Evolutionary conservation across 1,139 yeast species (phyloP).

Genomic region (Candida glucosophila): DNA sequence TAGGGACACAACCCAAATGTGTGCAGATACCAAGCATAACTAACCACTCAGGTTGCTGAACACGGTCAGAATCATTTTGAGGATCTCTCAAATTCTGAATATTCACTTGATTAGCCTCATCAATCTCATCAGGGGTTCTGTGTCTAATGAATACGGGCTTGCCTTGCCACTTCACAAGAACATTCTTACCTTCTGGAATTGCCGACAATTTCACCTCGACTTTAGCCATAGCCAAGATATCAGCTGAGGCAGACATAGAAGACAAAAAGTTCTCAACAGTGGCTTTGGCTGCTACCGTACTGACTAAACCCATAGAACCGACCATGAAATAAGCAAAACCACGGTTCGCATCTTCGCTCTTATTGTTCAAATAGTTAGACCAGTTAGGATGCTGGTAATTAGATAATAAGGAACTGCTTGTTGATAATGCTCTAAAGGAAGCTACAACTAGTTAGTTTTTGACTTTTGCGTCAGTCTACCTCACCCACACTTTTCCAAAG

Average conservation of each 20-base stretch:
- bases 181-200: constrained; percentile 97
- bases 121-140: constrained; percentile 89
- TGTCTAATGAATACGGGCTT: constrained; percentile 99
- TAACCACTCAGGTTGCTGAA: constrained; percentile 95
- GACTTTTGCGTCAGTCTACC: too few relatives aligned
- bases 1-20: constrained; percentile 99
- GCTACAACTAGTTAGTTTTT: constrained; percentile 12
- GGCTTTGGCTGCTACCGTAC: constrained; percentile 97
- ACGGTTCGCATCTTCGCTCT: constrained; percentile 64
- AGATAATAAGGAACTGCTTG: constrained; percentile 47
- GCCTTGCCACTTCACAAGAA: constrained; percentile 99
- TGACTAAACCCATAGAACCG: constrained; percentile 88
- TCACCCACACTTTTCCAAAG: too few relatives aligned
- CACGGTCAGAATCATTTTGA: constrained; percentile 88
- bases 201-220: constrained; percentile 93
- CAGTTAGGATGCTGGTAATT: constrained; percentile 92
- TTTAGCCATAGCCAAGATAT: constrained; percentile 98
- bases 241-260: constrained; percentile 97
- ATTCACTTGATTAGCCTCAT: constrained; percentile 84
- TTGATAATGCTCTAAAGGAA: constrained; percentile 30
- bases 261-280: constrained; percentile 93
- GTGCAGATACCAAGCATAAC: constrained; percentile 99
- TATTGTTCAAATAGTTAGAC: constrained; percentile 71
- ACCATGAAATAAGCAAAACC: constrained; percentile 95
- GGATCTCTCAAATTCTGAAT: constrained; percentile 83